These are phyloP conservation scores for Cytospora piceae DNA, from an alignment of 2,329 filamentous ascomycete species.

Conservation along the genomic window DNA sequence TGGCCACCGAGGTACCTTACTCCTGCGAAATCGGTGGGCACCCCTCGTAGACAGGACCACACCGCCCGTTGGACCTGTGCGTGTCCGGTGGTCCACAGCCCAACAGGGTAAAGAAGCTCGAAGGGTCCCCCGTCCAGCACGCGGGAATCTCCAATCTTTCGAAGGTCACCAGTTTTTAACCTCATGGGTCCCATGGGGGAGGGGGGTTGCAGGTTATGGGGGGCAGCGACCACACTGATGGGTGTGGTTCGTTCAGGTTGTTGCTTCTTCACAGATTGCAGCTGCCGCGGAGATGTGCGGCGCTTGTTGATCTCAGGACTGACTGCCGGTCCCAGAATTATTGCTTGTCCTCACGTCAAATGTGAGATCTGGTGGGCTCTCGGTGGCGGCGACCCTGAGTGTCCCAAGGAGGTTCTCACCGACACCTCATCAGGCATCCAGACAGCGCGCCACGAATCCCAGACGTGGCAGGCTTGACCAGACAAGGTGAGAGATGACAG, in stretches of 20 bases:
- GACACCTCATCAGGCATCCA: slow-evolving; percentile 11
- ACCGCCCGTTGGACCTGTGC: slow-evolving; percentile 24
- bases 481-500: slow-evolving; percentile 25
- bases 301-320: slow-evolving; percentile 21
- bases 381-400: slow-evolving; percentile 9
- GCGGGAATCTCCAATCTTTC: slow-evolving; percentile 26
- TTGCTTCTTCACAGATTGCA: slow-evolving; percentile 18
- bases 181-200: slow-evolving; percentile 28
- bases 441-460: slow-evolving; percentile 3
- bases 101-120: not conserved
- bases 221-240: slow-evolving; percentile 12
- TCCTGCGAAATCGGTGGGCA: slow-evolving; percentile 24
- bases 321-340: slow-evolving; percentile 30
- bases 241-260: slow-evolving; percentile 19
- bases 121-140: slow-evolving; percentile 21
- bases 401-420: slow-evolving; percentile 12
- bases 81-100: slow-evolving; percentile 12
- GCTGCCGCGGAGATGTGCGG: slow-evolving; percentile 26
- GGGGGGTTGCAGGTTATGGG: slow-evolving; percentile 19
- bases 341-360: slow-evolving; percentile 27
- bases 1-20: slow-evolving; percentile 13
- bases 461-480: slow-evolving; percentile 7
- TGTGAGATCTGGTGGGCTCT: slow-evolving; percentile 22
- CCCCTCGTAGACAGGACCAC: slow-evolving; percentile 19
- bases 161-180: slow-evolving; percentile 31